Base-by-base conservation (phyloP, 148 eudicot species). In the Diospyros kaki region DNA sequence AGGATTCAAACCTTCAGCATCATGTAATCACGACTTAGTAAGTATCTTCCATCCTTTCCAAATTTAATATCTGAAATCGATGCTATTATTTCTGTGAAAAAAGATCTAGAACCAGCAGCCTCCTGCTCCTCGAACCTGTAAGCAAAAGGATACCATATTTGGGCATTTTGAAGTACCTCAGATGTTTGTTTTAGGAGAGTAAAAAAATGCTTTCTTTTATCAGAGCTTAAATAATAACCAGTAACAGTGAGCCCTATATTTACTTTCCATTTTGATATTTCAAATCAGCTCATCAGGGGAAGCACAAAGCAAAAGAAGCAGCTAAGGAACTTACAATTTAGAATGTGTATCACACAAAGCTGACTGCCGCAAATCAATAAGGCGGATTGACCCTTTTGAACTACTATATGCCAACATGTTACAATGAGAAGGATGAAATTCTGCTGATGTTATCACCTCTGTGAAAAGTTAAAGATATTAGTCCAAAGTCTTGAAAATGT, bases 381-480 rank as follows among this genome's bases (percentile, higher is more conserved):
- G 93, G 60, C 97, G 91, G 62, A 91, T 84, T 28, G 93, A 91
- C 41, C 97, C 97, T 79, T 89, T 91, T 75, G 97, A 91, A 72
- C 97, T 91, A 71, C 97, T 91, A 76, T 91, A 91, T 43, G 97
- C 97, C 81, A 91, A 78, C 72, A 64, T 91, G 82, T 86, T 83
- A 81, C 97, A 91, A 59, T 89, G 97, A 62, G 82, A 83, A 68
- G 97, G 97, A 78, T 91, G 97, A 75, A 91, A 91, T 69, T 89
- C 97, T 51, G 97, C 97, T 48, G 93, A 86, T 52, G 97, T 91
- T 86, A 91, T 89, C 64, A 91, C 97, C 89, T 91, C 97, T 91
- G 91, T 85, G 78, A 59, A 40, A 68, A 76, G 60, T 67, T 75
- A 65, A 64, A 73, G 58, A 44, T 38, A 55, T 66, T 65, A 40